A percentile compares a stretch with the other conserved stretches of the same genome.
These are phyloP conservation scores for Xanthoconium purpureum DNA, from an alignment of 768 basidiomycete species.

Conservation along the genomic window DNA sequence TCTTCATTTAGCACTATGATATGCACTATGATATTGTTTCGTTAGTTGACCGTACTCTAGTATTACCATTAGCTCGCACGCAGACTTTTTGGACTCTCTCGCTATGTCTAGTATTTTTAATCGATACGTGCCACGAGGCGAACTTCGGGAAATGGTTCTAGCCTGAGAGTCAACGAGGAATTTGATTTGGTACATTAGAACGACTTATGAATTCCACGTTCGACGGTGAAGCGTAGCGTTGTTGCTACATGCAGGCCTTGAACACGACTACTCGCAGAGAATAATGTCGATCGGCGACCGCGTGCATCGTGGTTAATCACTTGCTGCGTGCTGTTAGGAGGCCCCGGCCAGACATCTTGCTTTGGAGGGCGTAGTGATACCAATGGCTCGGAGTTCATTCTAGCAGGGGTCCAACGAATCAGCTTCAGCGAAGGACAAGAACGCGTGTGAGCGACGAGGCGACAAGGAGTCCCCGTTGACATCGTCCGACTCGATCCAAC, in stretches of 20 bases:
- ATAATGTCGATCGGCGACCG: slow-evolving; percentile 13
- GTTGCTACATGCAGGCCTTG: slow-evolving; percentile 2
- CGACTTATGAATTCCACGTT: background rate
- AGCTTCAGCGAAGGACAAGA: background rate
- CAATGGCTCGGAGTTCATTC: slow-evolving; percentile 19
- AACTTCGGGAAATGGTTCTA: background rate
- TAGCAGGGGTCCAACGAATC: slow-evolving; percentile 5
- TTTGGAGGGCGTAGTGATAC: slow-evolving; percentile 11
- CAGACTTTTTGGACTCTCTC: background rate
- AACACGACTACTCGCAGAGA: slow-evolving; percentile 11
- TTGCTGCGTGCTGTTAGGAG: slow-evolving; percentile 4
- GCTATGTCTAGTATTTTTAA: background rate
- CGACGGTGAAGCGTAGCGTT: background rate
- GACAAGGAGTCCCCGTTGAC: background rate
- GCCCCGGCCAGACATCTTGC: background rate
- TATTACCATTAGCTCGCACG: background rate
- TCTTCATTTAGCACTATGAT: slow-evolving; percentile 1
- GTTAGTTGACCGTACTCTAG: background rate
- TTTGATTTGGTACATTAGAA: background rate
- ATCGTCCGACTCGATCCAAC: slow-evolving; percentile 7
- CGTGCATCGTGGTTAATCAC: slow-evolving; percentile 29
- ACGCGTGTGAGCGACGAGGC: slow-evolving; percentile 30
- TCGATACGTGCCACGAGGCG: background rate
- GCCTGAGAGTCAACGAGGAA: background rate
- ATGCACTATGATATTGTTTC: background rate